Evolutionary conservation across 371 early-diverging fungal genomes (phyloP).

Genomic region (Circinella umbellata): DNA sequence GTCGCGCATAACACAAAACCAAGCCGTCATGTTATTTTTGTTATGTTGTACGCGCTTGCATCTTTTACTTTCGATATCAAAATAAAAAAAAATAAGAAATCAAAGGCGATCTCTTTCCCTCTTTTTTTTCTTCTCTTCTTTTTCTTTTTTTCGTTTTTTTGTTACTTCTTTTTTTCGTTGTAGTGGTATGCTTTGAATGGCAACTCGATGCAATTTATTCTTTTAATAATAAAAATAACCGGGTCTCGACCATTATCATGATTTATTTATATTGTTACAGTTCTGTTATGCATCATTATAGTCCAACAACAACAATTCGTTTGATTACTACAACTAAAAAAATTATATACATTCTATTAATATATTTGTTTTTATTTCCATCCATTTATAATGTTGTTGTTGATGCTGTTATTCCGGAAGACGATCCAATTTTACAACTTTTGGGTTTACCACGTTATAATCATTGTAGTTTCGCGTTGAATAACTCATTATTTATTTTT

Average conservation of each 20-base stretch:
- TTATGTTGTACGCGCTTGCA: no score
- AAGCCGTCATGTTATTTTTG: no score
- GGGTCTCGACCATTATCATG: slow-evolving; percentile 6
- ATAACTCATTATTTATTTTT: slow-evolving; percentile 25
- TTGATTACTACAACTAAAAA: neutral
- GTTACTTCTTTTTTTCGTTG: neutral
- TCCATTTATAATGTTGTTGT: neutral
- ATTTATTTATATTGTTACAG: slow-evolving; percentile 4
- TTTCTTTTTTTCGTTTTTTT: slow-evolving; percentile 1
- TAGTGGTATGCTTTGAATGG: slow-evolving; percentile 2
- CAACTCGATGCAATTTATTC: slow-evolving; percentile 10
- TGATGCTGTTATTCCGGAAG: neutral
- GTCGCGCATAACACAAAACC: no score
- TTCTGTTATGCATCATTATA: neutral
- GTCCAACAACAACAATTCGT: neutral
- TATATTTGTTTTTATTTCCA: neutral
- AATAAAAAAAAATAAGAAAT: neutral
- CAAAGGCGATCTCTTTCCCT: neutral
- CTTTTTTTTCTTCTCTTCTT: neutral
- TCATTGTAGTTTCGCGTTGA: slow-evolving; percentile 22
- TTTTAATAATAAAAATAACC: neutral
- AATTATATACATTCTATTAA: neutral
- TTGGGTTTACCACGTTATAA: slow-evolving; percentile 23
- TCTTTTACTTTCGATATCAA: neutral
- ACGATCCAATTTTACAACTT: neutral